These are phyloP conservation scores for Aspergillus caelatus DNA, from an alignment of 2,329 filamentous ascomycete species.

Conservation along the genomic window DNA sequence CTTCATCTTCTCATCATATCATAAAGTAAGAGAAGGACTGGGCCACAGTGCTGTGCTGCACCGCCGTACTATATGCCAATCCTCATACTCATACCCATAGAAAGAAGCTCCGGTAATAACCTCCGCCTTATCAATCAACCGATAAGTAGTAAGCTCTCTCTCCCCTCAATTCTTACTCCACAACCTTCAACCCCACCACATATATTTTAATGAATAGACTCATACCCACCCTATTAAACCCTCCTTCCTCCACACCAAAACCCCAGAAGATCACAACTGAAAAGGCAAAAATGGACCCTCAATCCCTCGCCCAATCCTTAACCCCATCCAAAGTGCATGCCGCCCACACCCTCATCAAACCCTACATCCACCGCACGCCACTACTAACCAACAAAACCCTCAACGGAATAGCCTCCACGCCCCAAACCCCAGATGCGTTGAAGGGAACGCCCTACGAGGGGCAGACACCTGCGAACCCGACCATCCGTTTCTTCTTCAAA, in stretches of 20 bases:
- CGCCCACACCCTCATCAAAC: conserved; percentile 73
- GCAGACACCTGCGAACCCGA: conserved; percentile 63
- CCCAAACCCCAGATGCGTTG: conserved; percentile 60
- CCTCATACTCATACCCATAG: no score
- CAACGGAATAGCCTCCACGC: conserved; percentile 71
- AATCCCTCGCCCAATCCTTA: conserved; percentile 50
- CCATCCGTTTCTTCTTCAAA: conserved; percentile 83
- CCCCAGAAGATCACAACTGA: neutral
- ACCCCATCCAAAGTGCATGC: conserved; percentile 70
- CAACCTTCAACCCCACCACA: neutral
- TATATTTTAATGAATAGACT: neutral
- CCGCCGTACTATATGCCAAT: no score
- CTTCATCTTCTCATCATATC: neutral
- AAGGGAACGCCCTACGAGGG: conserved; percentile 61
- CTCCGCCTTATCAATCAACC: neutral
- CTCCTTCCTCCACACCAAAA: neutral
- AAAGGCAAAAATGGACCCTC: neutral
- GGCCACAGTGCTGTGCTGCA: neutral
- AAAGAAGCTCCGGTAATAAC: neutral
- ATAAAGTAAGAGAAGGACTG: neutral
- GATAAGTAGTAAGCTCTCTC: neutral
- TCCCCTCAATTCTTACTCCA: neutral
- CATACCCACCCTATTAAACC: neutral
- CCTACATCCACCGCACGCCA: conserved; percentile 80
- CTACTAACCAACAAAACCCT: conserved; percentile 79